Evolutionary conservation across 2,329 filamentous ascomycete genomes (phyloP).

Genomic region (Rhexocercosporidium sp.): DNA sequence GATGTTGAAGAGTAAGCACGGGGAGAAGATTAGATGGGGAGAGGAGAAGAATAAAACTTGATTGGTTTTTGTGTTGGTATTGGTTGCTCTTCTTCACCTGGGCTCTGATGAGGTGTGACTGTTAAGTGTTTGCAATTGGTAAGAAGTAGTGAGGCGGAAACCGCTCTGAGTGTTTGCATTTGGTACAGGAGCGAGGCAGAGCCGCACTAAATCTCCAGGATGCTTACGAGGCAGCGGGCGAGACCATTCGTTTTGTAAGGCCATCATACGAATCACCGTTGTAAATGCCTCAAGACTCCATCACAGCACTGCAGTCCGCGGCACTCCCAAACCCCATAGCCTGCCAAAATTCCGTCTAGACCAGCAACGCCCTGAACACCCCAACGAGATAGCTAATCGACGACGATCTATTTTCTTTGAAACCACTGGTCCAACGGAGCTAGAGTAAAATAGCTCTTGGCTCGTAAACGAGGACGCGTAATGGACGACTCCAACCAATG

Average conservation of each 20-base stretch:
- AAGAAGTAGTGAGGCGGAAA: background rate
- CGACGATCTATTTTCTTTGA: conserved; percentile 9
- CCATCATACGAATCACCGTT: background rate
- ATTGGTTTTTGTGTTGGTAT: background rate
- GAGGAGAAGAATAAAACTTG: conserved; percentile 33
- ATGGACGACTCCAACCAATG: background rate
- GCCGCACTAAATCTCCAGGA: no score
- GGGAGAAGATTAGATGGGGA: conserved; percentile 50
- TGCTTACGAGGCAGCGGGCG: background rate
- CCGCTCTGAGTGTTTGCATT: no score
- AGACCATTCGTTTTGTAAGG: background rate
- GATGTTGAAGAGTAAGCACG: conserved; percentile 49
- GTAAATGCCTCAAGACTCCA: background rate
- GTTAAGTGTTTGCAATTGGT: background rate
- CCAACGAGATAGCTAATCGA: background rate
- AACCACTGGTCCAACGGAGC: background rate
- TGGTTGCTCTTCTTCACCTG: background rate
- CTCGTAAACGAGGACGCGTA: background rate
- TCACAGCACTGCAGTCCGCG: background rate
- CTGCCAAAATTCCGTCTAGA: background rate
- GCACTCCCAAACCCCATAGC: background rate
- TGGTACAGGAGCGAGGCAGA: no score
- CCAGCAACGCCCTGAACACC: background rate
- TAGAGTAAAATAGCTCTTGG: background rate
- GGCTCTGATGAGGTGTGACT: background rate